Evolutionary conservation across 768 basidiomycete genomes (phyloP).

Genomic region (Boletus huronensis): DNA sequence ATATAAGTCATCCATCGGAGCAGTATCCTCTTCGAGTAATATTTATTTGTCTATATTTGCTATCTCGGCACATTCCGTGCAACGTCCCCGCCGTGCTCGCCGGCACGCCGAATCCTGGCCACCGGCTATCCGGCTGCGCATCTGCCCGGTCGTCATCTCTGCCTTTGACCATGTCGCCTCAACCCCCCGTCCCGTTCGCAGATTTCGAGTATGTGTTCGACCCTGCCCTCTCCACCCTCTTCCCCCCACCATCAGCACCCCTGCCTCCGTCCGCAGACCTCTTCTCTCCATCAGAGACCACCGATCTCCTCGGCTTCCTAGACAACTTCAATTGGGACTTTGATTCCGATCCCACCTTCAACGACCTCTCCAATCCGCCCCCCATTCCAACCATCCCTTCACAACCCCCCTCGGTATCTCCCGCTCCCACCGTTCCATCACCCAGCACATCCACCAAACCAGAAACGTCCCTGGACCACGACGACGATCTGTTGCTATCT

Average conservation of each 20-base stretch:
- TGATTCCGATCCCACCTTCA: slow-evolving; percentile 36
- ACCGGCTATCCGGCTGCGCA: slow-evolving; percentile 22
- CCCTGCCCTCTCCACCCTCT: slow-evolving; percentile 52
- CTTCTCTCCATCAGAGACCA: slow-evolving; percentile 75
- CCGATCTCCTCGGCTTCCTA: slow-evolving; percentile 76
- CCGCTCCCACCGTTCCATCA: neutral
- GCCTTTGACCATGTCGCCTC: slow-evolving; percentile 33
- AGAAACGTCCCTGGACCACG: slow-evolving; percentile 4
- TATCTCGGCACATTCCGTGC: slow-evolving; percentile 19
- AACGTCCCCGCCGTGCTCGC: slow-evolving; percentile 2
- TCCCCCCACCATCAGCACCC: slow-evolving; percentile 55
- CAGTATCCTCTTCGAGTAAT: slow-evolving; percentile 21
- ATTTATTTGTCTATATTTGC: slow-evolving; percentile 28
- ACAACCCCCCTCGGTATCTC: neutral
- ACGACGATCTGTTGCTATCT: slow-evolving; percentile 1
- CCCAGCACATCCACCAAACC: slow-evolving; percentile 9
- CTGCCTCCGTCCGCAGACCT: slow-evolving; percentile 72
- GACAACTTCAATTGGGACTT: slow-evolving; percentile 77
- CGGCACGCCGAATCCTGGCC: neutral
- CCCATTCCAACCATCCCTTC: slow-evolving; percentile 3
- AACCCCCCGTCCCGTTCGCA: slow-evolving; percentile 55
- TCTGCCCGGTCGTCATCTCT: slow-evolving; percentile 12
- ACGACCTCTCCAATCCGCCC: slow-evolving; percentile 6
- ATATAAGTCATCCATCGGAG: slow-evolving; percentile 31
- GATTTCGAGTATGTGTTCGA: slow-evolving; percentile 77